A percentile compares a stretch with the other conserved stretches of the same genome.
Evolutionary conservation across 352 stramenopile species (phyloP).

Genomic region (Globisporangium takayamanum): DNA sequence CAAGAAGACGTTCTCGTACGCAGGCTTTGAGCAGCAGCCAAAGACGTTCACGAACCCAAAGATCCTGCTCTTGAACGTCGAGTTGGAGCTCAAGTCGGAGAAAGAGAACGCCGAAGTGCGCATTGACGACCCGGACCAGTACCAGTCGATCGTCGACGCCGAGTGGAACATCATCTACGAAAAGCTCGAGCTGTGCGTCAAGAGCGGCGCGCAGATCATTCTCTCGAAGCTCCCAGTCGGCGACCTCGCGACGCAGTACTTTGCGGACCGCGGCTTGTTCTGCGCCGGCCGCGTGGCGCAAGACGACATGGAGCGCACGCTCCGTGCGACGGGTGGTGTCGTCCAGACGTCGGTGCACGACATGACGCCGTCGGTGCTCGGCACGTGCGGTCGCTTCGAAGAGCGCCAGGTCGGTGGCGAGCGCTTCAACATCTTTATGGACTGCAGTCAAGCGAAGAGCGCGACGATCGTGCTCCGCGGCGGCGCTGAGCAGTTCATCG

Average conservation of each 20-base stretch:
- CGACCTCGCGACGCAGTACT: slow-evolving; percentile 99
- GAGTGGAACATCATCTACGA: slow-evolving; percentile 99
- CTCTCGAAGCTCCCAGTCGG: slow-evolving; percentile 94
- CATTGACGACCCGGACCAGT: slow-evolving; percentile 96
- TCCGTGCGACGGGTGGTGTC: slow-evolving; percentile 92
- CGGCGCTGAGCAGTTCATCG: slow-evolving; percentile 98
- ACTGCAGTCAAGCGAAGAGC: slow-evolving; percentile 92
- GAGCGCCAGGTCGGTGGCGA: slow-evolving; percentile 97
- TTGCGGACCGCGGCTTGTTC: slow-evolving; percentile 97
- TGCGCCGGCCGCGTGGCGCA: slow-evolving; percentile 95
- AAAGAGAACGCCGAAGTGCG: slow-evolving; percentile 99
- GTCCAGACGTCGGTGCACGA: slow-evolving; percentile 94
- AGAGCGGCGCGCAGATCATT: slow-evolving; percentile 96
- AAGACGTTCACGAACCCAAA: slow-evolving; percentile 97
- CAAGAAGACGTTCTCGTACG: slow-evolving; percentile 99
- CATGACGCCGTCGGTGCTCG: slow-evolving; percentile 88
- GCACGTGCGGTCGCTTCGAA: slow-evolving; percentile 95
- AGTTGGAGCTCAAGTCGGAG: slow-evolving; percentile 98
- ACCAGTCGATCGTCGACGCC: slow-evolving; percentile 99
- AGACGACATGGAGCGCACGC: slow-evolving; percentile 96
- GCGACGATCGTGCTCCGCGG: slow-evolving; percentile 97
- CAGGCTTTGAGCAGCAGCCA: slow-evolving; percentile 99
- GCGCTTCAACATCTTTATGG: slow-evolving; percentile 98
- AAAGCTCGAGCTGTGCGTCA: slow-evolving; percentile 91
- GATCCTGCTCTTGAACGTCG: slow-evolving; percentile 97